A percentile compares a stretch with the other conserved stretches of the same genome.
phyloP scores from a whole-genome alignment of 2,329 filamentous ascomycete species.

The Sphaerostilbella broomeana region DNA sequence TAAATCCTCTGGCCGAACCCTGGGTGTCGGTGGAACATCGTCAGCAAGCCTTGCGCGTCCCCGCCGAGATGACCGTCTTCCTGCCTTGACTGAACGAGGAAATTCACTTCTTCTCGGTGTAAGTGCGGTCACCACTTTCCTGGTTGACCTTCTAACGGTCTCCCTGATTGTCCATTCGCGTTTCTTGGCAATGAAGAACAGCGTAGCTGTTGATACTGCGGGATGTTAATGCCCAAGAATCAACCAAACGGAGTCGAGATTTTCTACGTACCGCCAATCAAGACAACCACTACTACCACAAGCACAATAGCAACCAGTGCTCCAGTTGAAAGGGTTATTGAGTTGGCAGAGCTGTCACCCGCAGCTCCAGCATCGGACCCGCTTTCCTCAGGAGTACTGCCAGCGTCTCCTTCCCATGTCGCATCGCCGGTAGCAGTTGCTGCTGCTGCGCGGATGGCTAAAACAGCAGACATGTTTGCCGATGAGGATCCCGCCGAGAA shows the following conservation, averaged over 20 bases:
- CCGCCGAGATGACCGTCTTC: constrained; percentile 22
- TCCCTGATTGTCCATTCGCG: constrained; percentile 74
- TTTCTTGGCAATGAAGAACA: constrained; percentile 79
- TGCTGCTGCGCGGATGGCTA: constrained; percentile 36
- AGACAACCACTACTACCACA: constrained; percentile 58
- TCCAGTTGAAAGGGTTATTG: constrained; percentile 58
- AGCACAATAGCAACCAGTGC: constrained; percentile 69
- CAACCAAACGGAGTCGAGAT: background rate
- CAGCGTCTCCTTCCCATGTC: constrained; percentile 27
- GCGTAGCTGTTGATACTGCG: constrained; percentile 54
- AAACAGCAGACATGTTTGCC: constrained; percentile 34
- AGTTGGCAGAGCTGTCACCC: constrained; percentile 50
- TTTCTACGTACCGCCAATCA: constrained; percentile 61
- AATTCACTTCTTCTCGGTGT: constrained; percentile 58
- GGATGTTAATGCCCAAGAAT: constrained; percentile 13
- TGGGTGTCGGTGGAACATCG: constrained; percentile 54
- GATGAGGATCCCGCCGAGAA: too few species aligned
- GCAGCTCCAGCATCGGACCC: constrained; percentile 58
- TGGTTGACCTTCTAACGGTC: constrained; percentile 61
- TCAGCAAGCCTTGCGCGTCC: constrained; percentile 41
- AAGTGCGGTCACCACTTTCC: constrained; percentile 53
- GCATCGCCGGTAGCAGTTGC: constrained; percentile 25
- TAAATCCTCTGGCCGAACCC: constrained; percentile 47
- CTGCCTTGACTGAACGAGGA: constrained; percentile 49
- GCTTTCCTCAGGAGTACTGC: constrained; percentile 30